Percentiles rank a stretch among this genome's conserved stretches.
These are phyloP conservation scores for Eucalyptus guilfoylei DNA, from an alignment of 345 rosid species.

Conservation along the genomic window DNA sequence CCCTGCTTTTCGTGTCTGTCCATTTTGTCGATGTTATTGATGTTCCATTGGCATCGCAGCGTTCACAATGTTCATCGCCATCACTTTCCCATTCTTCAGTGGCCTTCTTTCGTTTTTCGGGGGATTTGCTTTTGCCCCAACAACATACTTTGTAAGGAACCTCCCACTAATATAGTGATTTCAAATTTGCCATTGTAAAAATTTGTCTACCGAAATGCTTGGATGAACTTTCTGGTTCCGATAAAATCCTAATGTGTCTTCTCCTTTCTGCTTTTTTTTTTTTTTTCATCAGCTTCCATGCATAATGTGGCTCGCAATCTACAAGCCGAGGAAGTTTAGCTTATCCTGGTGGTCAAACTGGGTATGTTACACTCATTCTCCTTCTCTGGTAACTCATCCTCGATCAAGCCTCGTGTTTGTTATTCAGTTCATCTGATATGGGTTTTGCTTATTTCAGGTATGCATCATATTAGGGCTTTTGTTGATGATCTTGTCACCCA, in stretches of 20 bases:
- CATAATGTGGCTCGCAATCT: slow-evolving; percentile 58
- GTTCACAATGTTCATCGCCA: slow-evolving; percentile 52
- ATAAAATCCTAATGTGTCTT: background rate
- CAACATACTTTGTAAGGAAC: slow-evolving; percentile 59
- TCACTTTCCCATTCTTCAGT: slow-evolving; percentile 74
- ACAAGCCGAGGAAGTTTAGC: slow-evolving; percentile 59
- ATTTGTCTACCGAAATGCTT: background rate
- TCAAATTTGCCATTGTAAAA: background rate
- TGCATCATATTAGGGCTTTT: slow-evolving; percentile 53
- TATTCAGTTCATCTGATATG: background rate
- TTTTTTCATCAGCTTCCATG: slow-evolving; percentile 48
- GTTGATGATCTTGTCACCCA: slow-evolving; percentile 63
- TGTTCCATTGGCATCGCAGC: slow-evolving; percentile 14
- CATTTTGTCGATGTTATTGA: background rate
- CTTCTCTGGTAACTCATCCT: background rate
- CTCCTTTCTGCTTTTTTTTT: background rate
- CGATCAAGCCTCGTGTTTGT: background rate
- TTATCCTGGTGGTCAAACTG: slow-evolving; percentile 65
- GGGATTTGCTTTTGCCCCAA: slow-evolving; percentile 84
- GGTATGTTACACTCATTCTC: slow-evolving; percentile 21
- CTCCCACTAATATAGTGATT: background rate
- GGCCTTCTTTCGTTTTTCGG: slow-evolving; percentile 79
- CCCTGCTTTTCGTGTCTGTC: background rate
- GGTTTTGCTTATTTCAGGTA: slow-evolving; percentile 27
- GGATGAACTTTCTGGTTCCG: background rate